Conservation (phyloP, 1,284 basidiomycete species). For the Acaromyces ingoldii region DNA sequence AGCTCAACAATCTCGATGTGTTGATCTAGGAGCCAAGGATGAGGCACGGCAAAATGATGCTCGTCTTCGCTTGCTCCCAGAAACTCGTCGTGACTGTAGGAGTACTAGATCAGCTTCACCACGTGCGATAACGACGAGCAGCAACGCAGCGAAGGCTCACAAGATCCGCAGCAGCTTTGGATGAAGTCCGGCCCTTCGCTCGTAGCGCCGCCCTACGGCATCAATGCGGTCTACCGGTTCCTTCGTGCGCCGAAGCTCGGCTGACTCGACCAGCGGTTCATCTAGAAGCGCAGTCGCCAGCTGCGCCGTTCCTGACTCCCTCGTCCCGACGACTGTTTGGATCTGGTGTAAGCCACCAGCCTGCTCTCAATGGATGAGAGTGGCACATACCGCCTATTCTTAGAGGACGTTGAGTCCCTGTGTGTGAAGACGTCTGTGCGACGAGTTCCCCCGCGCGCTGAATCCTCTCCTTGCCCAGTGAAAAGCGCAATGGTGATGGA, state of each 20-base stretch:
- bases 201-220: background rate
- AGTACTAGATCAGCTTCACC: background rate
- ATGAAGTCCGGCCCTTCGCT: background rate
- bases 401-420: too few species aligned
- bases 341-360: too few species aligned
- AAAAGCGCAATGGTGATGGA: too few species aligned
- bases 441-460: too few species aligned
- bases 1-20: conserved; percentile 2
- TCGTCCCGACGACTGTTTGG: background rate
- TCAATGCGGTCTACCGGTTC: background rate
- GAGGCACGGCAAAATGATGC: background rate
- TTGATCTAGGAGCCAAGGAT: background rate
- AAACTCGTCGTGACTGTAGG: background rate
- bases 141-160: background rate
- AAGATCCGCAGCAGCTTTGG: background rate
- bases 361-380: too few species aligned
- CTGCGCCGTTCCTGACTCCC: background rate
- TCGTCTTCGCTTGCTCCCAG: background rate
- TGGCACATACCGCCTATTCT: too few species aligned
- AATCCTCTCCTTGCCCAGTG: too few species aligned
- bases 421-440: too few species aligned
- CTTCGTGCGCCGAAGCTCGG: background rate
- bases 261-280: background rate
- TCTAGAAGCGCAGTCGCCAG: conserved; percentile 1
- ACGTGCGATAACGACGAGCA: too few species aligned